These are phyloP conservation scores for Euclidium syriacum DNA, from an alignment of 345 rosid species.

Conservation along the genomic window DNA sequence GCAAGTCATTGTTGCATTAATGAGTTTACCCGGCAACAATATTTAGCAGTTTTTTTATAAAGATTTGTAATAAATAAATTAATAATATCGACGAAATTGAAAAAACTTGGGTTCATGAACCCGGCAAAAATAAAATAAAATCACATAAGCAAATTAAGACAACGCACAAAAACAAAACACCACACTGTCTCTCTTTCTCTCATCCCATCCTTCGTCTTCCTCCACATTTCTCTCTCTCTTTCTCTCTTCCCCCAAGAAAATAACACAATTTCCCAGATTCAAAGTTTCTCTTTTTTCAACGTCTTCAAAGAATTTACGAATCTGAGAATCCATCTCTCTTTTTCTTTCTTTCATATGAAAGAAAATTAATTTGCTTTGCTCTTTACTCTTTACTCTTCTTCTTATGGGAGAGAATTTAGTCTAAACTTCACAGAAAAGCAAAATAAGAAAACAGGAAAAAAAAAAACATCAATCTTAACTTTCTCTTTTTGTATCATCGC, in stretches of 20 bases:
- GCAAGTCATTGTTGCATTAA: constrained; percentile 12
- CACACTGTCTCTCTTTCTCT: constrained; percentile 6
- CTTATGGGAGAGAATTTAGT: not conserved
- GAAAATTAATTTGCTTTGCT: not conserved
- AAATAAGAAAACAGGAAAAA: constrained; percentile 5
- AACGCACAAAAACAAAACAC: constrained; percentile 21
- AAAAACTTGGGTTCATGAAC: constrained; percentile 16
- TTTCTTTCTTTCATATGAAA: not conserved
- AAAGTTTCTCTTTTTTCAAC: constrained; percentile 18
- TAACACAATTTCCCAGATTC: constrained; percentile 31
- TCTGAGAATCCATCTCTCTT: constrained; percentile 7
- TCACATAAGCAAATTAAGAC: not conserved
- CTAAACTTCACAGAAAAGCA: constrained; percentile 13
- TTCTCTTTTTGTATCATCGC: constrained; percentile 22
- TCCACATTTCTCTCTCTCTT: constrained; percentile 6
- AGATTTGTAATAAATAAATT: too few relatives aligned
- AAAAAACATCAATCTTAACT: constrained; percentile 10
- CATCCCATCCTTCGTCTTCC: not conserved
- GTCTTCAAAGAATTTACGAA: constrained; percentile 7
- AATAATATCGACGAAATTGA: not conserved
- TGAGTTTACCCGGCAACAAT: not conserved
- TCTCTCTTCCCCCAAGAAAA: constrained; percentile 23
- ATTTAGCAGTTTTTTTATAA: too few relatives aligned
- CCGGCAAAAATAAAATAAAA: not conserved
- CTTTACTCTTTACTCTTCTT: constrained; percentile 10